These are phyloP conservation scores for Scedosporium aurantiacum DNA, from an alignment of 2,329 filamentous ascomycete species.

Conservation along the genomic window DNA sequence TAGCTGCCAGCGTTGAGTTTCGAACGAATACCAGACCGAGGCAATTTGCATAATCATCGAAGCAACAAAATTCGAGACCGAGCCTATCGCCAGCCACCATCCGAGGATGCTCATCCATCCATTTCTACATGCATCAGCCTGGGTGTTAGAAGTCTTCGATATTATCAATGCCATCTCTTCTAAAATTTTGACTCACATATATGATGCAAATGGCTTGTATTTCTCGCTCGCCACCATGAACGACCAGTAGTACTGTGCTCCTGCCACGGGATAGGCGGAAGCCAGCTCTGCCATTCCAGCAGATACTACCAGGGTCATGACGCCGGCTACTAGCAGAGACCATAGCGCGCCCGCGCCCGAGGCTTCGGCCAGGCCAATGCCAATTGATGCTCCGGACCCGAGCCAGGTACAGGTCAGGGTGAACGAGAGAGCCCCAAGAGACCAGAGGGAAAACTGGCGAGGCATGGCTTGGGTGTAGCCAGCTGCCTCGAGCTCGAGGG, in stretches of 20 bases:
- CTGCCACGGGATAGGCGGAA: too few relatives aligned
- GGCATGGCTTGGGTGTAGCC: slow-evolving; percentile 20
- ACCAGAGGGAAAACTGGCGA: slow-evolving; percentile 18
- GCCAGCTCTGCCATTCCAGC: too few relatives aligned
- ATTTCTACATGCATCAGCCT: too few relatives aligned
- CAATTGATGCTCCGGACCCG: slow-evolving; percentile 18
- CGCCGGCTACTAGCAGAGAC: slow-evolving; percentile 11
- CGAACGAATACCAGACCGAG: slow-evolving; percentile 6
- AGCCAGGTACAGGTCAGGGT: slow-evolving; percentile 21
- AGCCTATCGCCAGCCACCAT: too few relatives aligned
- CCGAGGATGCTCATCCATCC: too few relatives aligned
- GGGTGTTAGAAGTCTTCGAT: too few relatives aligned
- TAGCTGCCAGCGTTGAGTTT: slow-evolving; percentile 10
- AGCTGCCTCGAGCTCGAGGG: slow-evolving; percentile 19
- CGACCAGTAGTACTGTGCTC: too few relatives aligned
- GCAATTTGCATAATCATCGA: slow-evolving; percentile 16
- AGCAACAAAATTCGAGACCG: slow-evolving; percentile 16
- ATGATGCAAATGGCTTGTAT: too few relatives aligned
- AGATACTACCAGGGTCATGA: too few relatives aligned
- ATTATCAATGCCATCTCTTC: too few relatives aligned
- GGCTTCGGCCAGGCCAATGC: slow-evolving; percentile 16
- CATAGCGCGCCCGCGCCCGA: slow-evolving; percentile 16
- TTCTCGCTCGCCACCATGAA: too few relatives aligned
- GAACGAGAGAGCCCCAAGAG: slow-evolving; percentile 17
- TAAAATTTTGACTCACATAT: too few relatives aligned